Evolutionary conservation across 2,329 filamentous ascomycete species (phyloP).

Genomic region (Laburnicola sp.): DNA sequence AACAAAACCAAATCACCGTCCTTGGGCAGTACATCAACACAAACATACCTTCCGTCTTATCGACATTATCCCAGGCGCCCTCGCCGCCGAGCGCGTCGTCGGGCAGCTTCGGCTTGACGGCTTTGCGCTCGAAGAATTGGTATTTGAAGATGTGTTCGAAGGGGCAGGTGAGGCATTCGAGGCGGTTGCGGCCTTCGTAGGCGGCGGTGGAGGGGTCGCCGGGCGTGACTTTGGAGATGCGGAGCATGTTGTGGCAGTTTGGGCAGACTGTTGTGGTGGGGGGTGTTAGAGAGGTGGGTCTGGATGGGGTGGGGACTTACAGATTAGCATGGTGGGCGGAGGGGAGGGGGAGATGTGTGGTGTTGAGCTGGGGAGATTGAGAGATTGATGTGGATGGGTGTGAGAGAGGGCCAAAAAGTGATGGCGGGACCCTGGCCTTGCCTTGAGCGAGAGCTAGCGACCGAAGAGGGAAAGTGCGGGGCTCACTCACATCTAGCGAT

Average conservation of each 20-base stretch:
- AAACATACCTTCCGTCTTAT: slow-evolving; percentile 69
- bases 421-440: slow-evolving; percentile 24
- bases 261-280: slow-evolving; percentile 65
- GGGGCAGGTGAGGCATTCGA: slow-evolving; percentile 94
- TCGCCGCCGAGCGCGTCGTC: slow-evolving; percentile 90
- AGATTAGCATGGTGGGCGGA: slow-evolving; percentile 63
- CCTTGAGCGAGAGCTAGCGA: slow-evolving; percentile 26
- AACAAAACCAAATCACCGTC: no score
- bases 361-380: no score
- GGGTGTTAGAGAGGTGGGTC: no score
- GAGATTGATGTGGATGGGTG: neutral
- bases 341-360: no score
- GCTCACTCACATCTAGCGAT: slow-evolving; percentile 24
- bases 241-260: slow-evolving; percentile 80
- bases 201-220: slow-evolving; percentile 45
- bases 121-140: slow-evolving; percentile 78
- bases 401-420: slow-evolving; percentile 26
- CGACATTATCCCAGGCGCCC: slow-evolving; percentile 87
- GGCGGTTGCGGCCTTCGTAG: slow-evolving; percentile 66
- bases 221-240: slow-evolving; percentile 60
- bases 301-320: slow-evolving; percentile 55
- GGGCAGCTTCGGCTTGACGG: slow-evolving; percentile 80
- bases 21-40: no score
- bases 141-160: slow-evolving; percentile 84
- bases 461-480: slow-evolving; percentile 32